Evolutionary conservation across 768 basidiomycete species (phyloP).

Genomic region (Tricholoma sp.): DNA sequence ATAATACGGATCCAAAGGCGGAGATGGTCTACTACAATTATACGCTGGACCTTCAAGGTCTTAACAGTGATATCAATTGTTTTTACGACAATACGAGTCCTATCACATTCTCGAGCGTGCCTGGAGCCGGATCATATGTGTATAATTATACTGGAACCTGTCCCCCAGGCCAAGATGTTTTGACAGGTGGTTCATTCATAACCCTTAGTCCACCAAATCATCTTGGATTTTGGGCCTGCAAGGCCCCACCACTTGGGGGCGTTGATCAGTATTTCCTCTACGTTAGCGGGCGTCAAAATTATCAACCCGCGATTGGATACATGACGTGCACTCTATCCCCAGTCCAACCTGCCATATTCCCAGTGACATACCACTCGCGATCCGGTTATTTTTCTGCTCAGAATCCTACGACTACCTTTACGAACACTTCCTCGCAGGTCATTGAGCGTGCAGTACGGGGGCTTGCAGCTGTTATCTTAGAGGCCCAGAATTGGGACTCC

Average conservation of each 20-base stretch:
- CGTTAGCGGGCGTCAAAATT: conserved; percentile 4
- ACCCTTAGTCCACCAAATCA: background rate
- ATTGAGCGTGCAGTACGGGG: conserved; percentile 6
- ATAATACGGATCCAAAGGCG: background rate
- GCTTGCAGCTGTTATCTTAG: conserved; percentile 6
- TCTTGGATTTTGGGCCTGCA: conserved; percentile 16
- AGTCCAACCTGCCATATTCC: conserved; percentile 13
- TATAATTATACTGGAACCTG: background rate
- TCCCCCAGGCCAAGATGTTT: no score
- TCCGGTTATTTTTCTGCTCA: background rate
- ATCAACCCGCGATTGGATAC: conserved; percentile 9
- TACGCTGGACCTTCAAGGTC: conserved; percentile 19
- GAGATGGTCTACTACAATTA: conserved; percentile 16
- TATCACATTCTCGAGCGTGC: background rate
- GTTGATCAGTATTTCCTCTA: conserved; percentile 11
- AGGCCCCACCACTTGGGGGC: background rate
- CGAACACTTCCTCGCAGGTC: conserved; percentile 5
- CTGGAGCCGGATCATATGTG: background rate
- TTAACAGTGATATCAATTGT: conserved; percentile 16
- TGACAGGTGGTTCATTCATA: no score
- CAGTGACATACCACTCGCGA: conserved; percentile 9
- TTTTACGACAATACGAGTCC: conserved; percentile 6
- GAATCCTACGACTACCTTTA: background rate
- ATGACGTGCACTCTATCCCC: conserved; percentile 16
- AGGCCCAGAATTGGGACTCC: conserved; percentile 9